Evolutionary conservation across 106 monocot species (phyloP).

Genomic region (Dendrobium chrysotoxum): DNA sequence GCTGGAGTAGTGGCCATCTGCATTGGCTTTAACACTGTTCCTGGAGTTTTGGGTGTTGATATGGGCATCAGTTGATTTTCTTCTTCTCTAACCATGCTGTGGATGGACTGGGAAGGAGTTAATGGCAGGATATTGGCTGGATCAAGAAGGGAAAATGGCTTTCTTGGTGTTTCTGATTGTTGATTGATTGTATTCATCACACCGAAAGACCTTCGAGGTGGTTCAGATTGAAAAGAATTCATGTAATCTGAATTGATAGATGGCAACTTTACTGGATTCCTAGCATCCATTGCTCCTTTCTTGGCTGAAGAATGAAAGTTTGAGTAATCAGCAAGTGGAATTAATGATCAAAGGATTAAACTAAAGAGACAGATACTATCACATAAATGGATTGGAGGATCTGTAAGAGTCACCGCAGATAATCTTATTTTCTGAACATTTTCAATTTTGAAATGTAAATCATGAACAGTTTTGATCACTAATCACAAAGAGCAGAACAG

Average conservation of each 20-base stretch:
- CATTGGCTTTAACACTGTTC: constrained; percentile 30
- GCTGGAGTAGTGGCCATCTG: constrained; percentile 21
- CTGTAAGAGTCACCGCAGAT: too few relatives aligned
- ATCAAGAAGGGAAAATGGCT: constrained; percentile 14
- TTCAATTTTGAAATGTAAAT: too few relatives aligned
- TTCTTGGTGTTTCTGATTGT: constrained; percentile 9
- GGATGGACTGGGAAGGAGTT: background rate
- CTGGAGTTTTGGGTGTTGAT: constrained; percentile 26
- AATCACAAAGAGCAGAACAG: too few relatives aligned
- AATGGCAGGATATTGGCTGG: background rate
- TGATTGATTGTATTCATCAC: background rate
- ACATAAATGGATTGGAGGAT: too few relatives aligned
- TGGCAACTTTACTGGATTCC: constrained; percentile 6
- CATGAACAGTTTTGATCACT: too few relatives aligned
- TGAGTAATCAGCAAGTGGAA: background rate
- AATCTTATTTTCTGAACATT: too few relatives aligned
- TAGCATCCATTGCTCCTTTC: constrained; percentile 12
- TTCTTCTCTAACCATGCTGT: constrained; percentile 3
- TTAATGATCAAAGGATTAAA: background rate
- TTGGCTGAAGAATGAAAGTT: constrained; percentile 7
- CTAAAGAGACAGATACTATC: too few relatives aligned
- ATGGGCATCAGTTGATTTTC: constrained; percentile 15
- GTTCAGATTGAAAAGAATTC: background rate
- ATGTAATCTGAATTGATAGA: constrained; percentile 8
- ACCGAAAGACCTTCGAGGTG: background rate